Evolutionary conservation across 257 asterid genomes (phyloP).

Genomic region (Hygrophila difformis): DNA sequence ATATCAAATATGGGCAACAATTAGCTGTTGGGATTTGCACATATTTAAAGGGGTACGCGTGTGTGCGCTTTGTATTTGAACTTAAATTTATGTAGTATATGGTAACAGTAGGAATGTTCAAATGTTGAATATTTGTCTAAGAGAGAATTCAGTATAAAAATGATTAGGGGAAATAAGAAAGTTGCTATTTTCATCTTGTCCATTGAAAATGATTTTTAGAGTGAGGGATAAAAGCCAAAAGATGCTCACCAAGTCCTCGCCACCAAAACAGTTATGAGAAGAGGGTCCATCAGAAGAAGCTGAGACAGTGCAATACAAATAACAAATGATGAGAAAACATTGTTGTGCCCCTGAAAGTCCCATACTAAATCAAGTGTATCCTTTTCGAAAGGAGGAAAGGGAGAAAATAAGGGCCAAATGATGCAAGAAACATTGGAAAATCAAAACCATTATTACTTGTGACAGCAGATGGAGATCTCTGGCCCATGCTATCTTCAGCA

Average conservation of each 20-base stretch:
- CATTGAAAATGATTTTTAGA: no score
- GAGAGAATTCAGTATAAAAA: no score
- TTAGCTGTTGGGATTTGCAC: no score
- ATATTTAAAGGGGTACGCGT: no score
- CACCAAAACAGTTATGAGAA: conserved; percentile 25
- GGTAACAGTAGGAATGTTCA: no score
- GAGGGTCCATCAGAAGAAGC: conserved; percentile 36
- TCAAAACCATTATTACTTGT: conserved; percentile 32
- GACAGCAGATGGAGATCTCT: conserved; percentile 35
- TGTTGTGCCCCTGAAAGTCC: conserved; percentile 9
- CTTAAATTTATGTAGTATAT: no score
- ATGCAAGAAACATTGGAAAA: conserved; percentile 10
- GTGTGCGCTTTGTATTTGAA: no score
- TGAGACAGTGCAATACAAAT: conserved; percentile 24
- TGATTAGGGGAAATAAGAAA: no score
- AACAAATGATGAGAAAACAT: conserved; percentile 9
- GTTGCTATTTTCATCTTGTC: neutral
- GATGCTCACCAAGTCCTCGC: conserved; percentile 32
- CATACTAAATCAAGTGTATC: conserved; percentile 11
- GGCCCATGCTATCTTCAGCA: conserved; percentile 29
- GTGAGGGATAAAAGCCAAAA: no score
- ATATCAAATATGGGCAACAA: no score
- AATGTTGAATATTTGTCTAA: no score
- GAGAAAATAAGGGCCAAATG: neutral
- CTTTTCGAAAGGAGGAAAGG: conserved; percentile 1